Evolutionary conservation across 2,329 filamentous ascomycete genomes (phyloP).

Genomic region (Myriosclerotinia scirpicola): DNA sequence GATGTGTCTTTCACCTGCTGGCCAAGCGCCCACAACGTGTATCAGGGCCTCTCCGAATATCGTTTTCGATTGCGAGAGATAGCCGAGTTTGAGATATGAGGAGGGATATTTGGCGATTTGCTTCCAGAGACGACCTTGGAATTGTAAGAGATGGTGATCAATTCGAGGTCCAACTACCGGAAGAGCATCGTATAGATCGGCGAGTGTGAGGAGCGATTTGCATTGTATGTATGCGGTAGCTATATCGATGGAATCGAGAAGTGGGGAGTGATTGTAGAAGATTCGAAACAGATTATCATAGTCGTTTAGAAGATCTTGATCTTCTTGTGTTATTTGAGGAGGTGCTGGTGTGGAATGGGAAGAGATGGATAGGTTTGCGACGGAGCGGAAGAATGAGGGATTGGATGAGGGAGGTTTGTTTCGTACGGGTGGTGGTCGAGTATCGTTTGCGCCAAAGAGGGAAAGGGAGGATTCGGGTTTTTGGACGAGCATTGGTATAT

Average conservation of each 20-base stretch:
- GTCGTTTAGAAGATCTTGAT: conserved; percentile 79
- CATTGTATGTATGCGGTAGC: conserved; percentile 91
- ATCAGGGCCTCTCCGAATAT: conserved; percentile 87
- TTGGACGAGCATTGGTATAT: conserved; percentile 86
- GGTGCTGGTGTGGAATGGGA: conserved; percentile 48
- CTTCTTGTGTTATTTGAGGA: conserved; percentile 54
- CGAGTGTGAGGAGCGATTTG: conserved; percentile 82
- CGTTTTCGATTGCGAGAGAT: conserved; percentile 77
- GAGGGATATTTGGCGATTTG: conserved; percentile 96
- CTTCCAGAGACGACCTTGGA: conserved; percentile 88
- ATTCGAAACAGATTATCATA: conserved; percentile 95
- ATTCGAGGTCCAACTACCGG: conserved; percentile 84
- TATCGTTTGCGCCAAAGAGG: conserved; percentile 54
- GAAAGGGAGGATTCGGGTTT: conserved; percentile 56
- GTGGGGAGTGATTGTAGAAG: conserved; percentile 89
- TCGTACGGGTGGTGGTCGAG: conserved; percentile 52
- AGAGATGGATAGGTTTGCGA: conserved; percentile 69
- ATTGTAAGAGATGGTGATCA: conserved; percentile 90
- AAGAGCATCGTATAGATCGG: conserved; percentile 93
- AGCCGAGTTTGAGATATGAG: conserved; percentile 86
- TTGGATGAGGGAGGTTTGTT: conserved; percentile 63
- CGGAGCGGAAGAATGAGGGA: conserved; percentile 79
- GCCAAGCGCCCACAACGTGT: conserved; percentile 95
- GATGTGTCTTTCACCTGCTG: conserved; percentile 73
- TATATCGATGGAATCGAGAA: conserved; percentile 82